Conservation (phyloP, 1,284 basidiomycete genomes). For the Microbotryum silenes-acaulis region DNA sequence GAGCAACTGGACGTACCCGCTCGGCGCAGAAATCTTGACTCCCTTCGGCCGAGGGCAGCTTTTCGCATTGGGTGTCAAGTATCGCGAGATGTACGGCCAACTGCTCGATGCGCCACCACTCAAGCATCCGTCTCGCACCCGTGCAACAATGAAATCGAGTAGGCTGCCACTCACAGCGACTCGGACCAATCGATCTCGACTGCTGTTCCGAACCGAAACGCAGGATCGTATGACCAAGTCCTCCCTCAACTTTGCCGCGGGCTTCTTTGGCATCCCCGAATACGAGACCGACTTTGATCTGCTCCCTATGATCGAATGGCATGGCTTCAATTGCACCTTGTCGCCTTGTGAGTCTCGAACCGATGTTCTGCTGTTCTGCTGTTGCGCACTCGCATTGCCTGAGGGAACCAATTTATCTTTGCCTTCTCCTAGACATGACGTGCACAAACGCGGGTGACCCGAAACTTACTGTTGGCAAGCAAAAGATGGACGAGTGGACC, state of each 20-base stretch:
- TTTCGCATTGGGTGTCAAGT: constrained; percentile 36
- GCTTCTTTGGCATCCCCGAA: constrained; percentile 37
- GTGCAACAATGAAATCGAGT: constrained; percentile 40
- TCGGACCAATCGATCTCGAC: constrained; percentile 27
- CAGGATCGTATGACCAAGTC: constrained; percentile 46
- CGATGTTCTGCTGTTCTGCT: constrained; percentile 21
- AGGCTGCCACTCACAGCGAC: background rate
- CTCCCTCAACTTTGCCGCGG: constrained; percentile 45
- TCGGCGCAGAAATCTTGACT: constrained; percentile 59
- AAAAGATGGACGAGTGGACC: constrained; percentile 17
- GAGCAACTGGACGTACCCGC: constrained; percentile 52
- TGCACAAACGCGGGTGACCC: constrained; percentile 19
- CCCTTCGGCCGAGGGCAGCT: constrained; percentile 70
- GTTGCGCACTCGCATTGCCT: background rate
- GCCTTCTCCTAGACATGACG: constrained; percentile 7
- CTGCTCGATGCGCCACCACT: background rate
- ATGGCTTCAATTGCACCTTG: constrained; percentile 44
- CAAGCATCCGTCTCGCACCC: background rate
- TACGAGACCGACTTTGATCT: constrained; percentile 42
- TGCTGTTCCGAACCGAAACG: constrained; percentile 44
- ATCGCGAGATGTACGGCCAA: constrained; percentile 43
- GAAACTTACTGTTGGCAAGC: constrained; percentile 5
- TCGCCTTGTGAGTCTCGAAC: constrained; percentile 36
- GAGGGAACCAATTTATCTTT: no score
- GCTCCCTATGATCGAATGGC: constrained; percentile 33